Base-by-base conservation (phyloP, 305 asterid genomes). In the Rubia peregrina region DNA sequence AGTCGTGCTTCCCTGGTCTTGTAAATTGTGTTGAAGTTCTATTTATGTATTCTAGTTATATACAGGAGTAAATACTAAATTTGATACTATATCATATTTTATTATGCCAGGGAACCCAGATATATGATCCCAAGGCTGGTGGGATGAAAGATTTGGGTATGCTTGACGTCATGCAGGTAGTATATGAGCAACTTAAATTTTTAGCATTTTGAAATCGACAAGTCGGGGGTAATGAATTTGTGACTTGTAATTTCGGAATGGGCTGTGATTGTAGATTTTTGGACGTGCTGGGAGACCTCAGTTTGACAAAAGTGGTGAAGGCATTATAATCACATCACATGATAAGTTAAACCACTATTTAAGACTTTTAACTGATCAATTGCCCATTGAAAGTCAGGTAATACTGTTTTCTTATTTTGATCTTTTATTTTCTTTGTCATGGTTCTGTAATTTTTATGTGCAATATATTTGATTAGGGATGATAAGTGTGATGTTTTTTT, bases 231-330 rank as follows among this genome's bases (percentile, higher is more conserved):
- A 49, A 22, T 71, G 67, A 57, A 65, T 61, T 51, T 72, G 24
- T 61, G 21, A 43, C 43, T 13, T 30, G 17, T 51, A 51, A 51
- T 68, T 71, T 33, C 22, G 13, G 64, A 71, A 70, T 78, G 80
- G 40, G 67, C 67, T 81, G 74, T 65, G 71, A 70, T 67, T 77
- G 7, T 80, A 95, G 98, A 95, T 95, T 72, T 91, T 95, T 79
- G 99, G 99, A 72, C 99, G 99, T 84, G 99, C 99, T 78, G 99
- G 99, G 67, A 91, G 99, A 78, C 99, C 99, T 33, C 99, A 95
- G 75, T 95, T 95, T 82, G 99, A 95, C 77, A 91, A 85, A 85
- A 91, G 98, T 82, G 99, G 99, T 73, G 99, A 95, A 91, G 99
- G 99, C 80, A 88, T 91, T 80, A 95, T 95, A 82, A 86, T 95